Conservation (phyloP, 2,329 filamentous ascomycete genomes). For the Akanthomyces muscarius region DNA sequence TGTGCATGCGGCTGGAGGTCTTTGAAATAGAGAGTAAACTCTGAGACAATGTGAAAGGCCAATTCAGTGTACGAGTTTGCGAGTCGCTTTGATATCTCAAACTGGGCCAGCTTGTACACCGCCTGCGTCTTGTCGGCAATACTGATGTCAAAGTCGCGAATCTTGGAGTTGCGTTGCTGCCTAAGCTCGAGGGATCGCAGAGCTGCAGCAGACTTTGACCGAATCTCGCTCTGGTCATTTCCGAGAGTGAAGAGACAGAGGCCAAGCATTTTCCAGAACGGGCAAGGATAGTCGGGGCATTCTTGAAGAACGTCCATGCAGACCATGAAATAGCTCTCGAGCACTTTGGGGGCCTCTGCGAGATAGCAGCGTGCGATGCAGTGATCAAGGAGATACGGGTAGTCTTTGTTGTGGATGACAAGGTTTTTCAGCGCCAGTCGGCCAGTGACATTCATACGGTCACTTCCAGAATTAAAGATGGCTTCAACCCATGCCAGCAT, state of each 20-base stretch:
- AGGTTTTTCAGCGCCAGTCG: slow-evolving; percentile 84
- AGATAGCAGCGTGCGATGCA: slow-evolving; percentile 90
- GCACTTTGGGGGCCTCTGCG: slow-evolving; percentile 72
- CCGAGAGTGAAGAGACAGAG: slow-evolving; percentile 89
- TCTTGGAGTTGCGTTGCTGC: slow-evolving; percentile 74
- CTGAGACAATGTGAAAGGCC: slow-evolving; percentile 91
- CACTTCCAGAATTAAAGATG: slow-evolving; percentile 88
- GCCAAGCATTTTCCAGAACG: slow-evolving; percentile 87
- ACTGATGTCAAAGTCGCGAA: slow-evolving; percentile 97
- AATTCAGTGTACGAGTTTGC: slow-evolving; percentile 84
- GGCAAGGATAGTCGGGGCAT: slow-evolving; percentile 73
- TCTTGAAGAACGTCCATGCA: slow-evolving; percentile 83
- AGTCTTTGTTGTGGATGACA: slow-evolving; percentile 84
- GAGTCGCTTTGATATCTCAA: slow-evolving; percentile 88
- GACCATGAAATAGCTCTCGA: slow-evolving; percentile 94
- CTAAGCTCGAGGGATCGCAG: slow-evolving; percentile 78
- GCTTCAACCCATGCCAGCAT: slow-evolving; percentile 95
- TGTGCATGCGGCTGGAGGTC: slow-evolving; percentile 78
- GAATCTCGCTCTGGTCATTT: slow-evolving; percentile 82
- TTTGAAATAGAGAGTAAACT: slow-evolving; percentile 92
- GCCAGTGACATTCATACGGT: slow-evolving; percentile 87
- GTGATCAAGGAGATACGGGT: slow-evolving; percentile 79
- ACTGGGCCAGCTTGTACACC: slow-evolving; percentile 95
- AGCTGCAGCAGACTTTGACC: slow-evolving; percentile 80
- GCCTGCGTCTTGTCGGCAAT: slow-evolving; percentile 98